Evolutionary conservation across 345 rosid genomes (phyloP), one percentile per base, ranked within the genome.

Genomic region (Melaleuca alternifolia): DNA sequence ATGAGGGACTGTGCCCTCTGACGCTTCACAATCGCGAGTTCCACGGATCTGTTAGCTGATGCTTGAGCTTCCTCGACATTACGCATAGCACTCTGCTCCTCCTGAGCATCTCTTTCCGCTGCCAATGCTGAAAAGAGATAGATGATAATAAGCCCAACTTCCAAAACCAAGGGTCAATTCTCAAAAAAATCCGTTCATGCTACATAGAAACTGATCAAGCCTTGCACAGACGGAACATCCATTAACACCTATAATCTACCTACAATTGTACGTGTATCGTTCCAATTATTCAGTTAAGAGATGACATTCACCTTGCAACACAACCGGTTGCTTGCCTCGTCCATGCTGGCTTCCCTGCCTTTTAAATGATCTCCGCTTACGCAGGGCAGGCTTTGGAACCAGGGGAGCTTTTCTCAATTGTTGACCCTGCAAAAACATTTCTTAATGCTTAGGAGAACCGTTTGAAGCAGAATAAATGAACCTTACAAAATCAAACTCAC

Each of bases 291-390:
- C 54, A 52, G 84, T 83, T 30, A n/a, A 83, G 46, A 83, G 50
- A 37, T 33, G 46, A 71, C 79, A 33, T 82, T 59, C 87, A 96
- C 99, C 95, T 87, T 91, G 93, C 90, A 95, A 86, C 33, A 92
- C 76, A 85, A 84, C 86, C 20, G 89, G 92, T 85, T 91, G 95
- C 89, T 94, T 97, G 93, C 93, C 94, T 88, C 98, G 94, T 87
- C 98, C 98, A 85, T 83, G 88, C 84, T 91, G 94, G 88, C 95
- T 93, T 56, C 90, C 90, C 85, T 94, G 98, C 84, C 98, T 93
- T 87, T 94, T 97, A 89, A 94, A 91, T 20, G 98, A 93, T 88
- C 98, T 93, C 91, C 91, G 92, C 90, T 95, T 95, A 9, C 98
- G 98, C 57, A 93, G 85, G 85, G 86, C 90, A 82, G 96, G 92